Evolutionary conservation across 2,329 filamentous ascomycete genomes (phyloP).

Genomic region (Colletotrichum sp.): DNA sequence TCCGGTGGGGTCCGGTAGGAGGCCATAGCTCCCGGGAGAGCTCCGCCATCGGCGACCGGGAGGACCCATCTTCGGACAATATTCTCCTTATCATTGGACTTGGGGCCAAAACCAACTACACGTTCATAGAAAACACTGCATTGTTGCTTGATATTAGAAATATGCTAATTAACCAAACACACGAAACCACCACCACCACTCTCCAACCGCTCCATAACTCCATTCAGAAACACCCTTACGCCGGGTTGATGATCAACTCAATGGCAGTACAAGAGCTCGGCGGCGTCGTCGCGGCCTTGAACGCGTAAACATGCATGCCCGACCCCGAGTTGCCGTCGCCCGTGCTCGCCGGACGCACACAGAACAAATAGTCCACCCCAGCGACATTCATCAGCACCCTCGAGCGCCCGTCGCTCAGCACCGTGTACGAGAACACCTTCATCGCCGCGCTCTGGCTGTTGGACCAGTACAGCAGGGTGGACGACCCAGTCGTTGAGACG

Average conservation of each 20-base stretch:
- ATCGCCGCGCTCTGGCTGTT: background rate
- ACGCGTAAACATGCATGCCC: background rate
- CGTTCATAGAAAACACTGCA: rapidly evolving
- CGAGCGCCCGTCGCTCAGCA: background rate
- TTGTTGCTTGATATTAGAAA: background rate
- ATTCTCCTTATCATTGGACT: background rate
- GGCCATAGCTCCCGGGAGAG: background rate
- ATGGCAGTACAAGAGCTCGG: background rate
- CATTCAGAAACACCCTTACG: background rate
- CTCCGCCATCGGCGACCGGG: background rate
- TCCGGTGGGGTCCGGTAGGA: background rate
- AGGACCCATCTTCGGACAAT: background rate
- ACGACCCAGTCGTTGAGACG: background rate
- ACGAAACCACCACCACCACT: no score
- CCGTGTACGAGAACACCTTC: background rate
- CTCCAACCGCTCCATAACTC: background rate
- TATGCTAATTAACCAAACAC: background rate
- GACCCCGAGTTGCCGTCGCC: background rate
- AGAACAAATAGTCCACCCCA: background rate
- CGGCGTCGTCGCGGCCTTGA: background rate
- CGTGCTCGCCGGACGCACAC: background rate
- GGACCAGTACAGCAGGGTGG: background rate
- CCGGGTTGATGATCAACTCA: background rate
- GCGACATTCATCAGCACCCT: background rate
- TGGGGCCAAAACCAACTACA: no score